phyloP scores from a whole-genome alignment of 202 grass and related monocot species.

The Schoenoplectus tabernaemontani region DNA sequence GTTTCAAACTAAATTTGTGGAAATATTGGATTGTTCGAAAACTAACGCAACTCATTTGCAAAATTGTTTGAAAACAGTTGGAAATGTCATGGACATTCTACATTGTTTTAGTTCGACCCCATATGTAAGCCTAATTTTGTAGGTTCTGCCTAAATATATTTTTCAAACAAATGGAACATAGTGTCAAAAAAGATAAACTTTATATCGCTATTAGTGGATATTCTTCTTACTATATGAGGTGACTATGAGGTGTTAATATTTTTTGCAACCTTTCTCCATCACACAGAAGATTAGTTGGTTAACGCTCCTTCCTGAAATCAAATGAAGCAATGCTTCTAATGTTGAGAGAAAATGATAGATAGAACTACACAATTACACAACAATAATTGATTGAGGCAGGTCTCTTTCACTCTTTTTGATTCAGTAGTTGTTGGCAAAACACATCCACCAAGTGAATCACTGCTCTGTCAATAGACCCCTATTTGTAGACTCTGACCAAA shows the following conservation, averaged over 20 bases:
- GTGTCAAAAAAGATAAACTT: neutral
- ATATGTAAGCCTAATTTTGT: neutral
- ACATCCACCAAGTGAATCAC: neutral
- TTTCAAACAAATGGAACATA: neutral
- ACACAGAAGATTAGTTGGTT: constrained; percentile 3
- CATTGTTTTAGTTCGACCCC: neutral
- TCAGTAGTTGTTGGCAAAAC: neutral
- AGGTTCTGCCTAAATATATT: neutral
- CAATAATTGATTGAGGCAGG: neutral
- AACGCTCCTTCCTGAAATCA: constrained; percentile 9
- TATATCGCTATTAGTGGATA: constrained; percentile 10
- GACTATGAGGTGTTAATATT: neutral
- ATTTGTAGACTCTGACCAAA: neutral
- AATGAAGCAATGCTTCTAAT: neutral
- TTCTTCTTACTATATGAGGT: neutral
- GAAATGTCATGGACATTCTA: neutral
- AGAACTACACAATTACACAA: constrained; percentile 5
- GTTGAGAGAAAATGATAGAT: neutral
- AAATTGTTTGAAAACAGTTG: neutral
- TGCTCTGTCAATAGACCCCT: neutral
- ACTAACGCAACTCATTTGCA: neutral
- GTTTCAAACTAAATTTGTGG: neutral
- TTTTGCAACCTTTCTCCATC: neutral
- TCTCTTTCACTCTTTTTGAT: constrained; percentile 16
- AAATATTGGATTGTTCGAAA: neutral